phyloP scores from a whole-genome alignment of 306 rosid species.

The Bauhinia variegata region DNA sequence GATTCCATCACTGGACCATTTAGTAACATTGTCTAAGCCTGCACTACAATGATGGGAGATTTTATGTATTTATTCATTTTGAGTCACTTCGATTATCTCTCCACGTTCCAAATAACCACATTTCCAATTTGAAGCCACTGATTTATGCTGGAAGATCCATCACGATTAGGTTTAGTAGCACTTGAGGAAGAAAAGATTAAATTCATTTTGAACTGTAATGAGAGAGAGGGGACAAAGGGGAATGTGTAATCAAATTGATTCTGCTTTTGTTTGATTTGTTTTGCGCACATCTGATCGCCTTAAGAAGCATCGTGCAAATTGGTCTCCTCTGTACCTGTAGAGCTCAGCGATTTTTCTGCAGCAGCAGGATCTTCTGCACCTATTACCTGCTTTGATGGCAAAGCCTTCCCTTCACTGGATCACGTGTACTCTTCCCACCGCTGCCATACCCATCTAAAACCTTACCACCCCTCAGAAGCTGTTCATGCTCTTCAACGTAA shows the following conservation, averaged over 20 bases:
- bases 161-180: too few species aligned
- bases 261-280: constrained; percentile 9
- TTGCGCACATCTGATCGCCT: neutral
- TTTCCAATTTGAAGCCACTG: neutral
- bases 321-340: constrained; percentile 12
- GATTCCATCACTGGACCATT: constrained; percentile 48
- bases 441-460: constrained; percentile 71
- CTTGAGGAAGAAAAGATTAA: too few species aligned
- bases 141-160: too few species aligned
- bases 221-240: too few species aligned
- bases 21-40: constrained; percentile 22
- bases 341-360: constrained; percentile 27
- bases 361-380: constrained; percentile 11
- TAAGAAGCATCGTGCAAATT: neutral
- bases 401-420: constrained; percentile 58
- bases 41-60: constrained; percentile 6
- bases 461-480: constrained; percentile 71
- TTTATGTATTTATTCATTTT: neutral
- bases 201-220: too few species aligned
- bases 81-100: neutral
- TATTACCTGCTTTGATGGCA: constrained; percentile 88
- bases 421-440: constrained; percentile 63
- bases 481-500: constrained; percentile 70
- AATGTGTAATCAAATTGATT: too few species aligned
- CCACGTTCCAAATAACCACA: constrained; percentile 21